Evolutionary conservation across 2,329 filamentous ascomycete genomes (phyloP), one percentile per base, ranked within the genome.

Genomic region (Tympanopsis confertula): DNA sequence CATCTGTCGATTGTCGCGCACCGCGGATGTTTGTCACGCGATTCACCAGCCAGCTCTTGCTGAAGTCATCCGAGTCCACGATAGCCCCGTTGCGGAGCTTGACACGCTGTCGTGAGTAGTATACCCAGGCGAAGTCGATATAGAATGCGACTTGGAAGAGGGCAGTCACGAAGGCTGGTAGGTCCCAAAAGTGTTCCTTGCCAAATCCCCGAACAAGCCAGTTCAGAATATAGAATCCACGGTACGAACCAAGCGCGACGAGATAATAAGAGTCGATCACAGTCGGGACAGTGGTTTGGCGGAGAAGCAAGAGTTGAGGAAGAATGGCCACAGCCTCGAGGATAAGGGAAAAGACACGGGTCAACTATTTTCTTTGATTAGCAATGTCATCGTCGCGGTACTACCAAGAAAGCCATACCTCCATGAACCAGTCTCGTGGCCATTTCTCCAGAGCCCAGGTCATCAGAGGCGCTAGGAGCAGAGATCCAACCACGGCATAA

Each of bases 261-360:
- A 81, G 66, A 50, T 81, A 81, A 55, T 70, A 79, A 18, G 72
- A 77, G 47, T 79, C 73, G 47, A 81, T 71, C 19, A 79, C 76
- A 14, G 76, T 81, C 0, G 76, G 76, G 0, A 81, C 75, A 20
- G 69, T 74, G 24, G 76, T 80, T 50, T 80, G 74, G 37, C 76
- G 72, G n/a, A 81, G 66, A 19, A 80, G 65, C 3, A 79, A 61
- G 2, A 81, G 65, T 46, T 81, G 76, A 0, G 76, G 76, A 15
- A 81, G 64, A n/a, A 80, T 64, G 48, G 71, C 76, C 37, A 79
- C 66, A n/a, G 73, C 74, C 53, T 81, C 76, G 26, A 81, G 66
- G 39, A 78, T 69, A 42, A 78, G 69, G 10, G 71, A 77, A 52
- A 80, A 80, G 13, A 65, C 63, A 71, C 74, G 78, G 29, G 69